phyloP scores from a whole-genome alignment of 2,329 filamentous ascomycete genomes.

The Pezicula rhizophila region DNA sequence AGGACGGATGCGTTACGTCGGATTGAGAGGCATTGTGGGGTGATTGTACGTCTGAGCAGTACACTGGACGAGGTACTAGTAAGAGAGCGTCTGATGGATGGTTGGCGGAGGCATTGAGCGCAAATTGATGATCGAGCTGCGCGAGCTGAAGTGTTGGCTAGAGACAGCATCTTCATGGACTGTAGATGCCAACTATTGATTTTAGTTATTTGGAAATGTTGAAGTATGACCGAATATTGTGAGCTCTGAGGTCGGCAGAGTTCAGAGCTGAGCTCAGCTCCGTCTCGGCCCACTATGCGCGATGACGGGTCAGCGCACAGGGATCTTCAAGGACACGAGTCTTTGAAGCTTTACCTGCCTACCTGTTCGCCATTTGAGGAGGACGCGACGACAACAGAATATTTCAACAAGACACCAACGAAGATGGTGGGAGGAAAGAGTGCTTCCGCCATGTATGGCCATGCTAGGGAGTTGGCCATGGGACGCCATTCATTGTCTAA shows the following conservation, averaged over 20 bases:
- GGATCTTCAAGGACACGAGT: too few relatives aligned
- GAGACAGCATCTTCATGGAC: constrained; percentile 13
- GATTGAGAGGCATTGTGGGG: not conserved
- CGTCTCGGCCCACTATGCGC: too few relatives aligned
- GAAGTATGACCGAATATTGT: too few relatives aligned
- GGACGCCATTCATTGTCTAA: constrained; percentile 21
- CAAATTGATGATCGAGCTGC: constrained; percentile 3
- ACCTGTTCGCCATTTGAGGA: not conserved
- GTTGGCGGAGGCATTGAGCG: constrained; percentile 8
- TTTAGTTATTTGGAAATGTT: not conserved
- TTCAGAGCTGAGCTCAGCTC: too few relatives aligned
- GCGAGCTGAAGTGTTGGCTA: constrained; percentile 11
- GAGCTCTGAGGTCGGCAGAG: too few relatives aligned
- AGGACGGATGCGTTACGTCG: not conserved
- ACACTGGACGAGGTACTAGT: not conserved
- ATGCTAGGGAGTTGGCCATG: constrained; percentile 19
- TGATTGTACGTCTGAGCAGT: not conserved
- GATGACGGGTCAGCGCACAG: too few relatives aligned
- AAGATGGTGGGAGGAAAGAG: constrained; percentile 5
- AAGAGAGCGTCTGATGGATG: not conserved
- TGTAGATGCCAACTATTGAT: not conserved
- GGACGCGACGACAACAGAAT: not conserved
- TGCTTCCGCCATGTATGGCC: constrained; percentile 9
- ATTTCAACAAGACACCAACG: not conserved
- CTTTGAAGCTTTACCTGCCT: not conserved